These are phyloP conservation scores for Polyrhizophydium stewartii DNA, from an alignment of 371 early-diverging fungal species.

Conservation along the genomic window DNA sequence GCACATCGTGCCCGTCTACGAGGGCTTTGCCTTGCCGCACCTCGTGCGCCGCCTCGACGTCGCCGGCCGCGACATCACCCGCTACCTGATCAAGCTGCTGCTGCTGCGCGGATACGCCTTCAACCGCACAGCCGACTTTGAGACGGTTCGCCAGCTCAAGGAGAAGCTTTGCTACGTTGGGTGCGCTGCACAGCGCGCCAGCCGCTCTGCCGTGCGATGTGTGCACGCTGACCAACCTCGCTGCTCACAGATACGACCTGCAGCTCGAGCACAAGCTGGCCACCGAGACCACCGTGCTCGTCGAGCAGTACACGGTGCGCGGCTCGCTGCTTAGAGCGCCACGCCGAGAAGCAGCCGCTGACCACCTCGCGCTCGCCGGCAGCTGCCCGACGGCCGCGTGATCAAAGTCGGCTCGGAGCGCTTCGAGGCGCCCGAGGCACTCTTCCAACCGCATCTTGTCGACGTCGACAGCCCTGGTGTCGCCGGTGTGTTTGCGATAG, in stretches of 20 bases:
- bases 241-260: constrained; percentile 75
- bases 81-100: constrained; percentile 91
- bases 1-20: constrained; percentile 96
- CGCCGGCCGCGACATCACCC: constrained; percentile 95
- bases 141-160: constrained; percentile 95
- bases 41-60: constrained; percentile 89
- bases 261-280: constrained; percentile 91
- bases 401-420: constrained; percentile 97
- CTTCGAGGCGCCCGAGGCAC: constrained; percentile 96
- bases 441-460: constrained; percentile 96
- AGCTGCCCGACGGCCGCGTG: constrained; percentile 96
- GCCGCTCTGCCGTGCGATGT: not conserved
- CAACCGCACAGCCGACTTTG: constrained; percentile 96
- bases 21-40: constrained; percentile 91
- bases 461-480: constrained; percentile 92
- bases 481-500: constrained; percentile 57
- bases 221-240: not conserved
- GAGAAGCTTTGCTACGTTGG: constrained; percentile 97
- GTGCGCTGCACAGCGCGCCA: constrained; percentile 35
- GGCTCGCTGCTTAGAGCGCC: not conserved
- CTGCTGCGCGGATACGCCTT: constrained; percentile 93
- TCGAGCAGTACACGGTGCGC: constrained; percentile 87
- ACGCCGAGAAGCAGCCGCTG: not conserved
- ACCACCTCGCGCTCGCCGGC: not conserved
- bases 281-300: constrained; percentile 92